Conservation (phyloP, 2,329 filamentous ascomycete species). For the Ophiognomonia clavigignenti-juglandacearum region DNA sequence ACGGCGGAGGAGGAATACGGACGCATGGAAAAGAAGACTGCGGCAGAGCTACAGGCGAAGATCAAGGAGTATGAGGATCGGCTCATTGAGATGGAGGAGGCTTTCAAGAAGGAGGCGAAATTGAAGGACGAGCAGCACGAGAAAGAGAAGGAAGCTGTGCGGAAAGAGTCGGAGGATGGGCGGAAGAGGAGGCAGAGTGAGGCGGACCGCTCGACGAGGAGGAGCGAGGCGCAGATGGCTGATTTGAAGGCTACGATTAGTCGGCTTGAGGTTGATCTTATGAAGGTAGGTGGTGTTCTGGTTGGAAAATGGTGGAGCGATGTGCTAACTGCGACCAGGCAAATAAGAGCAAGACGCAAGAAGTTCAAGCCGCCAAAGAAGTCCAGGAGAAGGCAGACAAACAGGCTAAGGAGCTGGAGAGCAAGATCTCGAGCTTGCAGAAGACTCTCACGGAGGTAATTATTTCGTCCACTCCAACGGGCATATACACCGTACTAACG, state of each 20-base stretch:
- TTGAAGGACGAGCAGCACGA: constrained; percentile 32
- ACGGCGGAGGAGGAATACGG: constrained; percentile 25
- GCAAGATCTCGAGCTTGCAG: constrained; percentile 22
- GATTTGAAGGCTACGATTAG: constrained; percentile 58
- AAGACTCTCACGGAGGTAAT: constrained; percentile 23
- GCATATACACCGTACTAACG: not conserved
- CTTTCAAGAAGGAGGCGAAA: constrained; percentile 16
- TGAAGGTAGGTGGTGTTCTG: constrained; percentile 43
- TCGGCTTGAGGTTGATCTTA: constrained; percentile 56
- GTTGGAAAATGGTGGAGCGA: not conserved
- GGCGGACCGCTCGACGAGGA: constrained; percentile 40
- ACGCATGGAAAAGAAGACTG: constrained; percentile 32
- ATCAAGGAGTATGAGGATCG: constrained; percentile 9
- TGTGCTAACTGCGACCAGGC: constrained; percentile 35
- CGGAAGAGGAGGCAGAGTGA: constrained; percentile 24
- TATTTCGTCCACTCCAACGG: not conserved
- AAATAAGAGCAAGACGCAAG: constrained; percentile 55
- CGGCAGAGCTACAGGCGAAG: constrained; percentile 2
- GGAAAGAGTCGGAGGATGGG: constrained; percentile 41
- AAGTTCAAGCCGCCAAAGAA: constrained; percentile 45
- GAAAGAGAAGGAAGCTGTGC: constrained; percentile 35
- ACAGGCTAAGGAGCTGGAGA: constrained; percentile 31
- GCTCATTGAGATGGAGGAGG: constrained; percentile 17
- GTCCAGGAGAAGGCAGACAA: constrained; percentile 41
- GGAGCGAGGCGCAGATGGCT: constrained; percentile 57